These are phyloP conservation scores for Quercus engelmannii DNA, from an alignment of 306 rosid genomes.

Conservation along the genomic window DNA sequence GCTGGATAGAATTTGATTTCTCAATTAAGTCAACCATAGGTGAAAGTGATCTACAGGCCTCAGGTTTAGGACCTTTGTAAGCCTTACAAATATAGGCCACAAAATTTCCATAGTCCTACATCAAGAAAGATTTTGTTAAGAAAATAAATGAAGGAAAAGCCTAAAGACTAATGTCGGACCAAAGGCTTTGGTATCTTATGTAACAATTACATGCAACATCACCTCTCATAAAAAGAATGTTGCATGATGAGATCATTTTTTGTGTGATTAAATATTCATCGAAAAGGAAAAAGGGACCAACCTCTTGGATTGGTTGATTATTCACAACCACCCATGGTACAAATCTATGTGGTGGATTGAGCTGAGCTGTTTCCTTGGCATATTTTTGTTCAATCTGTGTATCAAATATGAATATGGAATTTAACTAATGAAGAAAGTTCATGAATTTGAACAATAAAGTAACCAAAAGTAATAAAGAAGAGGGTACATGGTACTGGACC, in stretches of 20 bases:
- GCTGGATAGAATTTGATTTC: conserved; percentile 19
- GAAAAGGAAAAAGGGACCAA: neutral
- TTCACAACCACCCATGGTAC: conserved; percentile 92
- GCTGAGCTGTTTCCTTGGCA: conserved; percentile 60
- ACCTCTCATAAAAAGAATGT: neutral
- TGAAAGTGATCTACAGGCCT: conserved; percentile 47
- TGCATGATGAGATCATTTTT: no score
- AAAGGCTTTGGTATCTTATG: neutral
- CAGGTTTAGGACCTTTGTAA: conserved; percentile 49
- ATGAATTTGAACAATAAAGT: no score
- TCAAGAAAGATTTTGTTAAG: conserved; percentile 2
- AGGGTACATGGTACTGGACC: neutral
- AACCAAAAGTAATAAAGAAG: neutral
- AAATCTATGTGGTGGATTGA: conserved; percentile 63
- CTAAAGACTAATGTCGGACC: neutral
- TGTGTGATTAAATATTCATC: no score
- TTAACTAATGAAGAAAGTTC: neutral
- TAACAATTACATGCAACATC: neutral
- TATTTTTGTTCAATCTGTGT: conserved; percentile 55
- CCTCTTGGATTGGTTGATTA: conserved; percentile 71
- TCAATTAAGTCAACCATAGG: conserved; percentile 15
- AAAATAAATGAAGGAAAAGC: neutral
- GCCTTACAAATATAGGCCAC: conserved; percentile 60
- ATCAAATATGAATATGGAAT: neutral
- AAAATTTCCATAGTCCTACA: conserved; percentile 54